A percentile compares a stretch with the other conserved stretches of the same genome.
Conservation (phyloP, 2,329 filamentous ascomycete species). For the Colletotrichum caudatum region DNA sequence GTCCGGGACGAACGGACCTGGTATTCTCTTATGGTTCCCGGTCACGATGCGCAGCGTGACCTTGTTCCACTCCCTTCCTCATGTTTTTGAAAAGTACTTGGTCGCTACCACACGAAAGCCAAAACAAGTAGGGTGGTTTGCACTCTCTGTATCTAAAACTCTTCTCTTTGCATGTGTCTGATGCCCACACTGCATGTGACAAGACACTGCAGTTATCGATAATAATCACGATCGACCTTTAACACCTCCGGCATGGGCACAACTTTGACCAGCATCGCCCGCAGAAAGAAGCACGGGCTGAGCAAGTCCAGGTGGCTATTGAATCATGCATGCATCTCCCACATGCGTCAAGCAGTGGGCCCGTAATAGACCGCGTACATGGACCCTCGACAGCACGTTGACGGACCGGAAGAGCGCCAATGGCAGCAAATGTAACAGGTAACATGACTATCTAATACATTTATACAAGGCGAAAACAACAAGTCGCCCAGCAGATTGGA, state of each 20-base stretch:
- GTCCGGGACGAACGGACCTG: constrained; percentile 29
- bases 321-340: not conserved
- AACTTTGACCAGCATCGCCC: not conserved
- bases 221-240: not conserved
- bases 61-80: not conserved
- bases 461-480: constrained; percentile 23
- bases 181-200: not conserved
- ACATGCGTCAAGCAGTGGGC: not conserved
- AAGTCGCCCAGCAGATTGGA: constrained; percentile 24
- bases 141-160: not conserved
- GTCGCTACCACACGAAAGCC: not conserved
- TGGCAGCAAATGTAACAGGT: constrained; percentile 2
- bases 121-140: not conserved
- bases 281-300: not conserved
- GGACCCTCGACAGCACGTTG: not conserved
- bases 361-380: not conserved
- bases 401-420: not conserved
- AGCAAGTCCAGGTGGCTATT: not conserved
- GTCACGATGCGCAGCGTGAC: not conserved
- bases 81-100: not conserved
- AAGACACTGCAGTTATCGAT: not conserved
- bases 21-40: not conserved
- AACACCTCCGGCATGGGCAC: not conserved
- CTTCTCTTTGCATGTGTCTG: not conserved
- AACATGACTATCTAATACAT: constrained; percentile 31